Base-by-base conservation (phyloP, 331 rosid genomes). In the Pyracantha coccinea region DNA sequence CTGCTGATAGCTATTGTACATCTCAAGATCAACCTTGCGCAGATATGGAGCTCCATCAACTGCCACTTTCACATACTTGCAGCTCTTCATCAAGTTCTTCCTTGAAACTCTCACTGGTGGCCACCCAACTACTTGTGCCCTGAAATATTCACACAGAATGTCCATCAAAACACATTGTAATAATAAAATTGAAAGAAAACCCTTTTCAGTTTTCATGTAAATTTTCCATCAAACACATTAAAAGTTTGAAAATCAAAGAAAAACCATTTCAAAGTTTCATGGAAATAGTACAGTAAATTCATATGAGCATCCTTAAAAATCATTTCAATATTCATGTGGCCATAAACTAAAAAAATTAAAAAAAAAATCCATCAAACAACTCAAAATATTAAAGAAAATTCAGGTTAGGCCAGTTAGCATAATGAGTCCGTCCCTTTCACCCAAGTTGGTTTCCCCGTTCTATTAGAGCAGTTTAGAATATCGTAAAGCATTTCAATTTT, bases 11-110 rank as follows among this genome's bases (percentile, higher is more conserved):
- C 87, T 82, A 3, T 82, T 53, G 70, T 87, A 84, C 62, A 68
- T 66, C 80, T 88, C 83, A 29, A 92, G 88, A 85, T 90, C 92
- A 13, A 90, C 81, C 79, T 92, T 92, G 60, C 98, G 84, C 20
- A 88, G 81, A 82, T 84, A 92, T 0, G 96, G 98, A 69, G 94
- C 94, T 84, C 98, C 96, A 58, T 90, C 96, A n/a, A 87, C 86
- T 0, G 89, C 96, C 77, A 92, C 95, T 71, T 92, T 90, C 71
- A 92, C 89, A 61, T 77, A 90, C 77, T 85, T 89, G 78, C 90
- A 80, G 24, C 79, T 81, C 72, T 80, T 89, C 80, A 57, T 75
- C 13, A 31, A 75, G 27, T 84, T 90, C 80, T 73, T 92, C 71
- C 97, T 77, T 4, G 81, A 80, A 6, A 75, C 85, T 75, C 90